These are phyloP conservation scores for Rubia peregrina DNA, from an alignment of 305 asterid genomes.

Conservation along the genomic window DNA sequence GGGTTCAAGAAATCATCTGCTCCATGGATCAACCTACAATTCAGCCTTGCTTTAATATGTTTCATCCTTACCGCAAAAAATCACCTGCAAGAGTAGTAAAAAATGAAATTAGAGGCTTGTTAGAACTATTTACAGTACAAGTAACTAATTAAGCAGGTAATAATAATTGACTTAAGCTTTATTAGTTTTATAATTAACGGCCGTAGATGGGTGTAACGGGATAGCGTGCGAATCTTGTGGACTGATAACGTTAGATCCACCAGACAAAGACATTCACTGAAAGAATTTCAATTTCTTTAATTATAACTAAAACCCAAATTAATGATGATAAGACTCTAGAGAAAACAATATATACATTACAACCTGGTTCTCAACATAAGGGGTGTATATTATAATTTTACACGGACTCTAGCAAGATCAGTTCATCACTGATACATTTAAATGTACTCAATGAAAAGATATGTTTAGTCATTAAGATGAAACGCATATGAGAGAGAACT, in stretches of 20 bases:
- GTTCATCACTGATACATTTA: not conserved
- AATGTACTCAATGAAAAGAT: not conserved
- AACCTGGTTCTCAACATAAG: not conserved
- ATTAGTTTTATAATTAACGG: not conserved
- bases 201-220: not conserved
- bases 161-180: not conserved
- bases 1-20: not conserved
- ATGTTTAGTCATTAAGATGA: too few relatives aligned
- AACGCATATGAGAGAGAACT: too few relatives aligned
- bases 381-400: not conserved
- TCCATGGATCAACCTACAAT: not conserved
- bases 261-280: not conserved
- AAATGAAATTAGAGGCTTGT: not conserved
- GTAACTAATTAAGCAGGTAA: too few relatives aligned
- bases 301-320: not conserved
- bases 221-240: not conserved
- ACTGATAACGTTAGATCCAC: not conserved
- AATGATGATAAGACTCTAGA: not conserved
- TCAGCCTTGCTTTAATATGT: not conserved
- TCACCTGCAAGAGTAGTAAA: not conserved
- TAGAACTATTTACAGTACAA: too few relatives aligned
- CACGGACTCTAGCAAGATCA: not conserved
- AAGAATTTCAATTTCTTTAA: not conserved
- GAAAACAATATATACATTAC: not conserved
- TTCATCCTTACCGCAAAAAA: not conserved